Evolutionary conservation across 2,329 filamentous ascomycete species (phyloP).

Genomic region (Ascocoryne sarcoides): DNA sequence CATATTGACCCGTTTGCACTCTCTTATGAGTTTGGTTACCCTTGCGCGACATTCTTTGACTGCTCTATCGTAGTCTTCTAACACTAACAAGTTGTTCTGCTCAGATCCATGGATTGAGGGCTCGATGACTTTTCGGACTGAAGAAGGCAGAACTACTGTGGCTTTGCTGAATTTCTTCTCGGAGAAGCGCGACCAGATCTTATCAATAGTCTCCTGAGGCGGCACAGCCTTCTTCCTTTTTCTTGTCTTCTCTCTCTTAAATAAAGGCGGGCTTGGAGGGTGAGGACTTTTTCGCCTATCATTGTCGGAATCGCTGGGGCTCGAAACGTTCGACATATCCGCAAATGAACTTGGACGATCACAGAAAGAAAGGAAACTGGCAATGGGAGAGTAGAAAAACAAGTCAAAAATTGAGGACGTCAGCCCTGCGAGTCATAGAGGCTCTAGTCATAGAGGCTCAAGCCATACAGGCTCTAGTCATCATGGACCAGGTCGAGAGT

Average conservation of each 20-base stretch:
- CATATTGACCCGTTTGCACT: constrained; percentile 69
- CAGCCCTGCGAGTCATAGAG: constrained; percentile 10
- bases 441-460: background rate
- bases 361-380: background rate
- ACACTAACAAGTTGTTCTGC: constrained; percentile 50
- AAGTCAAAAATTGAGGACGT: background rate
- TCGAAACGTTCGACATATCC: constrained; percentile 12
- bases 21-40: constrained; percentile 50
- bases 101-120: constrained; percentile 29
- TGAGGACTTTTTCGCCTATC: constrained; percentile 1
- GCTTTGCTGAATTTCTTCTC: constrained; percentile 56
- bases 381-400: background rate
- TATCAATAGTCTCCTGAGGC: constrained; percentile 58
- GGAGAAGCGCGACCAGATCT: constrained; percentile 55
- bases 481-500: no score
- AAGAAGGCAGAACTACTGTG: constrained; percentile 55
- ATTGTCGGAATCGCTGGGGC: constrained; percentile 19
- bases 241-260: constrained; percentile 37
- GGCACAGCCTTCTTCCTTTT: constrained; percentile 48
- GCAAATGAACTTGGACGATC: background rate
- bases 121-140: constrained; percentile 31
- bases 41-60: constrained; percentile 57
- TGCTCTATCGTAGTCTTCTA: constrained; percentile 61
- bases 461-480: background rate
- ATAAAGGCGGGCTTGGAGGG: constrained; percentile 8